Conservation (phyloP, 495 filamentous ascomycete species). For the Thozetella sp. region DNA sequence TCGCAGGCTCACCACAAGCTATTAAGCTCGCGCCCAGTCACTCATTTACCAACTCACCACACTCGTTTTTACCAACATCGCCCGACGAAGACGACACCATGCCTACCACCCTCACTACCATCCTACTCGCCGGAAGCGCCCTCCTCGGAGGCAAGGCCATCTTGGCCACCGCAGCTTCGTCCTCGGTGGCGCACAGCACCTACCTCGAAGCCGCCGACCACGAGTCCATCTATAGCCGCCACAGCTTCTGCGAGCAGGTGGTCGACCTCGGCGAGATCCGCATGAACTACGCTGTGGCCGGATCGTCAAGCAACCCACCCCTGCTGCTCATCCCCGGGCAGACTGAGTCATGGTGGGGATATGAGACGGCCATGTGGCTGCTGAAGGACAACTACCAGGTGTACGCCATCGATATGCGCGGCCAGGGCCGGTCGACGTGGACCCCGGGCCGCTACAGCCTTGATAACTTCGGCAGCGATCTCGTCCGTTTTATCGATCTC, state of each 20-base stretch:
- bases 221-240: not conserved
- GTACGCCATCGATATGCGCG: conserved; percentile 1
- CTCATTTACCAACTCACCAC: too few relatives aligned
- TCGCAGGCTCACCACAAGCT: too few relatives aligned
- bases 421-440: conserved; percentile 6
- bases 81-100: too few relatives aligned
- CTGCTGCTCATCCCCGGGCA: conserved; percentile 3
- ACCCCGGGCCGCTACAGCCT: conserved; percentile 4
- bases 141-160: not conserved
- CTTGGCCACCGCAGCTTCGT: not conserved
- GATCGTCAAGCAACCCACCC: not conserved
- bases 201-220: not conserved
- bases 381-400: conserved; percentile 2
- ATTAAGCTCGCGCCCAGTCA: too few relatives aligned
- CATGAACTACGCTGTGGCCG: conserved; percentile 3
- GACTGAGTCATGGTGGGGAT: conserved; percentile 5
- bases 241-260: not conserved
- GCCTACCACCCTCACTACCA: too few relatives aligned
- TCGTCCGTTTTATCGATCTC: conserved; percentile 3
- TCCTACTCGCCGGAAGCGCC: not conserved
- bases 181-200: not conserved
- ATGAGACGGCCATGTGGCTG: conserved; percentile 1
- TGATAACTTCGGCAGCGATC: conserved; percentile 3
- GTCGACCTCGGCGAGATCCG: conserved; percentile 4
- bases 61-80: too few relatives aligned